These are phyloP conservation scores for Elsinoe batatas DNA, from an alignment of 2,329 filamentous ascomycete species.

Conservation along the genomic window DNA sequence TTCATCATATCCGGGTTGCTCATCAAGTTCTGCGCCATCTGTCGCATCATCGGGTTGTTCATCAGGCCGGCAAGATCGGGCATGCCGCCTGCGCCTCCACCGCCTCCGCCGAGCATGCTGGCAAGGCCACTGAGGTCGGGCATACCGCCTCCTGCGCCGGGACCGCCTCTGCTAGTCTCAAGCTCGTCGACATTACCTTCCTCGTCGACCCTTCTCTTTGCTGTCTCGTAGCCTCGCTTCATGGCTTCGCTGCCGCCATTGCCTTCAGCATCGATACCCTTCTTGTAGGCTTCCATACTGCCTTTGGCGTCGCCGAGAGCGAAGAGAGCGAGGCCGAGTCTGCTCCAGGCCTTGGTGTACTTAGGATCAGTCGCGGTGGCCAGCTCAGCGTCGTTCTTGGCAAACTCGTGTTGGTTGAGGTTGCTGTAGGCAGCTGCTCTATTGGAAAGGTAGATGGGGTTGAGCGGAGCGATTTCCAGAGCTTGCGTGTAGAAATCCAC, in stretches of 20 bases:
- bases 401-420: slow-evolving; percentile 71
- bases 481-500: slow-evolving; percentile 85
- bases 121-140: slow-evolving; percentile 33
- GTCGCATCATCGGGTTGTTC: slow-evolving; percentile 97
- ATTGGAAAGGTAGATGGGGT: slow-evolving; percentile 96
- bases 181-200: slow-evolving; percentile 43
- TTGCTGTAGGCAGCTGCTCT: slow-evolving; percentile 89
- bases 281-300: slow-evolving; percentile 86
- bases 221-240: slow-evolving; percentile 94
- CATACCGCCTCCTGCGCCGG: slow-evolving; percentile 32
- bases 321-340: slow-evolving; percentile 82
- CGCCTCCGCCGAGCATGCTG: slow-evolving; percentile 43
- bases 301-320: slow-evolving; percentile 84
- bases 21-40: slow-evolving; percentile 96
- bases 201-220: slow-evolving; percentile 77
- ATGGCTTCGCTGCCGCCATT: slow-evolving; percentile 92
- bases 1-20: slow-evolving; percentile 87
- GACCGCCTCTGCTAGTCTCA: slow-evolving; percentile 22
- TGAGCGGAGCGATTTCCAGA: slow-evolving; percentile 66
- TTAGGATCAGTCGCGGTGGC: slow-evolving; percentile 78
- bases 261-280: slow-evolving; percentile 88
- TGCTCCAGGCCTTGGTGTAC: slow-evolving; percentile 96
- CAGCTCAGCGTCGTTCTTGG: slow-evolving; percentile 78
- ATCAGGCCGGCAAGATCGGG: slow-evolving; percentile 80
- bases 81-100: slow-evolving; percentile 65